These are phyloP conservation scores for Melampsora larici-populina DNA, from an alignment of 1,284 basidiomycete species.

Conservation along the genomic window DNA sequence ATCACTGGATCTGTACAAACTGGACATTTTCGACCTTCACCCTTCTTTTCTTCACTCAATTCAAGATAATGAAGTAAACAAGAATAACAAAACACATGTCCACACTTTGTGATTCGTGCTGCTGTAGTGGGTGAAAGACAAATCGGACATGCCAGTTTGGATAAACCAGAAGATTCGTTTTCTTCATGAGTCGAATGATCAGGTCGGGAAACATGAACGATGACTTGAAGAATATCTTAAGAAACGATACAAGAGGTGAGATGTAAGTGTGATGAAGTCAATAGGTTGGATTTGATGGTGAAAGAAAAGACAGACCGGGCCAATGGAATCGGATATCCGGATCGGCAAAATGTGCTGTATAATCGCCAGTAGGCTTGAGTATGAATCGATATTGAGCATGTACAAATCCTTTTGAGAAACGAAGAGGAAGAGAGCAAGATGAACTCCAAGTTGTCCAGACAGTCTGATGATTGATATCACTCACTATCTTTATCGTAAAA, in stretches of 20 bases:
- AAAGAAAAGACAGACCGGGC: conserved; percentile 23
- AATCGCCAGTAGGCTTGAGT: conserved; percentile 83
- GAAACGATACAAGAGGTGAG: conserved; percentile 66
- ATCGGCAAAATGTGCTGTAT: conserved; percentile 91
- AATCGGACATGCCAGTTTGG: conserved; percentile 70
- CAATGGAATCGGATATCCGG: conserved; percentile 60
- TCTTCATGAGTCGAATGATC: conserved; percentile 56
- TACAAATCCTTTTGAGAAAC: conserved; percentile 60
- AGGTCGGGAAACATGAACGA: conserved; percentile 69
- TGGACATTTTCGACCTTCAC: conserved; percentile 71
- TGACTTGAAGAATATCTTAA: conserved; percentile 92
- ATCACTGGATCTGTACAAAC: conserved; percentile 91
- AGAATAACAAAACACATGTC: conserved; percentile 66
- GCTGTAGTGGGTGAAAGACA: conserved; percentile 86
- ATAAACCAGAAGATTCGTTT: conserved; percentile 55
- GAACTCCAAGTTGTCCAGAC: not conserved
- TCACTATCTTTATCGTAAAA: conserved; percentile 37
- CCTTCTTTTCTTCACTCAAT: conserved; percentile 73
- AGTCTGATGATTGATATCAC: not conserved
- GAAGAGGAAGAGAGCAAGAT: not conserved
- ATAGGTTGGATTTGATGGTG: not conserved
- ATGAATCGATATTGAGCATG: conserved; percentile 92
- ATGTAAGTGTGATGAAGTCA: not conserved
- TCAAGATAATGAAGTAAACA: conserved; percentile 72
- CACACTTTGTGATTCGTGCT: conserved; percentile 94